Evolutionary conservation across 192 early-diverging fungal genomes (phyloP).

Genomic region (Backusella sp.): DNA sequence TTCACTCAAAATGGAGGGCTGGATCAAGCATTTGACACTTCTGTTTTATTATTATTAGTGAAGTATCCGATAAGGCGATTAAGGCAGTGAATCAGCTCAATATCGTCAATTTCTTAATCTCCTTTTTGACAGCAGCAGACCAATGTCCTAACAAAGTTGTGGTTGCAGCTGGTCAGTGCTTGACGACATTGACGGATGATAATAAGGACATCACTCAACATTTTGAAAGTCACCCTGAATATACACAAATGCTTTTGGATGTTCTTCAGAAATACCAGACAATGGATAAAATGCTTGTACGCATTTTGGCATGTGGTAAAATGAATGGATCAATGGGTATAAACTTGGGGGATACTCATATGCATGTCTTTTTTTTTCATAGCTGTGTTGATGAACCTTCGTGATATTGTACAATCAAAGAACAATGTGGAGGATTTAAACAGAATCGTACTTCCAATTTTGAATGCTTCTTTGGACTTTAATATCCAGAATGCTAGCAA

Average conservation of each 20-base stretch:
- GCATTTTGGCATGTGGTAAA: slow-evolving; percentile 65
- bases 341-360: background rate
- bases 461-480: slow-evolving; percentile 43
- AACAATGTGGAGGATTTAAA: slow-evolving; percentile 41
- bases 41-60: slow-evolving; percentile 41
- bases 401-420: slow-evolving; percentile 40
- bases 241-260: slow-evolving; percentile 48
- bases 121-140: slow-evolving; percentile 58
- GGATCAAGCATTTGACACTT: background rate
- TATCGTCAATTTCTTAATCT: slow-evolving; percentile 63
- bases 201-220: slow-evolving; percentile 58
- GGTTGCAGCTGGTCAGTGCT: slow-evolving; percentile 65
- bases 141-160: slow-evolving; percentile 49
- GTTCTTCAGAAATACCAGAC: slow-evolving; percentile 41
- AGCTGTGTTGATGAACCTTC: slow-evolving; percentile 52
- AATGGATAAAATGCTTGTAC: slow-evolving; percentile 64
- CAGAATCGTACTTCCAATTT: slow-evolving; percentile 44
- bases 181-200: slow-evolving; percentile 83
- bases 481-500: slow-evolving; percentile 49
- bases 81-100: slow-evolving; percentile 62
- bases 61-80: slow-evolving; percentile 68
- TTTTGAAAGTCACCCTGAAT: slow-evolving; percentile 56
- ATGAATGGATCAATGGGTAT: slow-evolving; percentile 30
- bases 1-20: too few species aligned
- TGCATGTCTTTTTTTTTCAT: background rate